Evolutionary conservation across 306 rosid genomes (phyloP), one percentile per base, ranked within the genome.

Genomic region (Notholithocarpus densiflorus): DNA sequence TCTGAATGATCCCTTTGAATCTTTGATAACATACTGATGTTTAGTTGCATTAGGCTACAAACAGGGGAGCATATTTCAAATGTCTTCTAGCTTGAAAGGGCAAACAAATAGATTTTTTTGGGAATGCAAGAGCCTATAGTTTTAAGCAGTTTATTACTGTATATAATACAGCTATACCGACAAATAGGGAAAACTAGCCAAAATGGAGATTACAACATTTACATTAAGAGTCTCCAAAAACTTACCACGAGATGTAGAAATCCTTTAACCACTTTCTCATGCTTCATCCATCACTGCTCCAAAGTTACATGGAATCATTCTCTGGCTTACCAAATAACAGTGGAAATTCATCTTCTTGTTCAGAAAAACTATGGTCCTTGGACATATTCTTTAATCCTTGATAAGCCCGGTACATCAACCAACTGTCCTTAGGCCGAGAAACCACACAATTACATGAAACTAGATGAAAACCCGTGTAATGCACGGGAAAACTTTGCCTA

Each of bases 341-440:
- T 27, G 4, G 31, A 27, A 27, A 27, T 27, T 27, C 31, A 27
- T n/a, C n/a, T n/a, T 27, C 31, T 27, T 27, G 31, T 27, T 27
- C 4, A 27, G 31, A 27, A 27, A 27, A 27, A 27, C 4, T 27
- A 27, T 27, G 3, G 31, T 27, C 90, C 75, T 80, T 82, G 68
- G 84, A 82, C 82, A 91, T 56, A 23, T 70, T 60, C 88, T 89
- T 95, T 83, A 95, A 74, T 2, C 94, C 80, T 60, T 91, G 89
- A 87, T 92, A 92, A 84, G 89, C 97, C 81, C 90, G 96, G 86
- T 86, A 93, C 98, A 95, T 92, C 15, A 98, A 92, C 92, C 88
- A 88, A 90, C 98, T 90, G 70, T 92, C 98, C 72, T 85, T 91
- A 23, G 98, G 93, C 24, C 92, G 86, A 77, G 92, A 79, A 83